Evolutionary conservation across 2,329 filamentous ascomycete genomes (phyloP).

Genomic region (Penicillium glabrum): DNA sequence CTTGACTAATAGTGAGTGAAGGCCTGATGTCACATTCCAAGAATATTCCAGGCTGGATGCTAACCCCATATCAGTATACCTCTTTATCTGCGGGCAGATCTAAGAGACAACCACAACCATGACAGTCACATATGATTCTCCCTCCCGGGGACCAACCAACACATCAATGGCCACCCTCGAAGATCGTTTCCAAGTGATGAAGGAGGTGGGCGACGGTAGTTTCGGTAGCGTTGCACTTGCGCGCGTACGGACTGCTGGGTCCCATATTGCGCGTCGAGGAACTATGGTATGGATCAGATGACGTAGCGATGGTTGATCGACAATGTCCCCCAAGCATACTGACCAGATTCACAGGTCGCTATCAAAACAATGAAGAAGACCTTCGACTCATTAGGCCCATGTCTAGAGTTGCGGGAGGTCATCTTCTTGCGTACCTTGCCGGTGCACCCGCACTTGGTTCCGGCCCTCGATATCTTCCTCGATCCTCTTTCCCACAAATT

Average conservation of each 20-base stretch:
- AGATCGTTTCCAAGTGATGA: constrained; percentile 93
- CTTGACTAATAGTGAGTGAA: constrained; percentile 17
- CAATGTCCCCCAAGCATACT: constrained; percentile 4
- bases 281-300: constrained; percentile 71
- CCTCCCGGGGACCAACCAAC: constrained; percentile 63
- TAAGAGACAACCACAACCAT: constrained; percentile 49
- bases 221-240: constrained; percentile 95
- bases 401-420: constrained; percentile 91
- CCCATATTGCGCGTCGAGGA: constrained; percentile 82
- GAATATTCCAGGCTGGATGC: background rate
- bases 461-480: constrained; percentile 95
- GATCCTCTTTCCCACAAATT: constrained; percentile 95
- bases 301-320: constrained; percentile 1
- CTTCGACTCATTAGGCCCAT: constrained; percentile 87
- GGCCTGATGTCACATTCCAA: constrained; percentile 2
- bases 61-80: constrained; percentile 2
- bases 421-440: constrained; percentile 93
- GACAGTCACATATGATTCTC: constrained; percentile 75
- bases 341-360: constrained; percentile 65
- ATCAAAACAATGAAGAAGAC: constrained; percentile 99
- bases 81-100: constrained; percentile 44
- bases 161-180: constrained; percentile 64
- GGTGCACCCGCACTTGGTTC: constrained; percentile 87
- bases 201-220: constrained; percentile 98
- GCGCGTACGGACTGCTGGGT: constrained; percentile 85